phyloP scores from a whole-genome alignment of 352 stramenopile species.

The Phytopythium ostracodes region DNA sequence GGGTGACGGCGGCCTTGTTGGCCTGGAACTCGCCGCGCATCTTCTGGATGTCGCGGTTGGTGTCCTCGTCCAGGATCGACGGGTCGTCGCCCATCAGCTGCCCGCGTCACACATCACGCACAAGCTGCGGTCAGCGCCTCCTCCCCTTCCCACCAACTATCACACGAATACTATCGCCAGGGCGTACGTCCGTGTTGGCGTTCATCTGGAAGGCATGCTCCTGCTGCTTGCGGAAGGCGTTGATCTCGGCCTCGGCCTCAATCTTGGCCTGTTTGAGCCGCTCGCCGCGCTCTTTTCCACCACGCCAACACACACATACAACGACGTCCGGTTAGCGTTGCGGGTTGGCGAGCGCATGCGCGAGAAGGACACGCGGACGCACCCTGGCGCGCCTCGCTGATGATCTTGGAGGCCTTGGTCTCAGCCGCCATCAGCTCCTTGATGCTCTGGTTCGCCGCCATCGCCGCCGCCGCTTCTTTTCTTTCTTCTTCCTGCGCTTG shows the following conservation, averaged over 20 bases:
- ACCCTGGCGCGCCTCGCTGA: constrained; percentile 84
- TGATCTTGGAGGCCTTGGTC: constrained; percentile 89
- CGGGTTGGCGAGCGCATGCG: background rate
- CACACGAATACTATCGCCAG: too few relatives aligned
- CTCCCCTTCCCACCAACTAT: too few relatives aligned
- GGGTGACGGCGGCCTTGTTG: constrained; percentile 69
- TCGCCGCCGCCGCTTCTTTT: constrained; percentile 19
- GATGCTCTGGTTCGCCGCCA: constrained; percentile 86
- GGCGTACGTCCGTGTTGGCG: constrained; percentile 68
- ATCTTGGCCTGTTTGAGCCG: constrained; percentile 87
- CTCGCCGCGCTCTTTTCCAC: constrained; percentile 67
- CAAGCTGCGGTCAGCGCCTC: background rate
- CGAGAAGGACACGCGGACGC: background rate
- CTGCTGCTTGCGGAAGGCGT: constrained; percentile 81
- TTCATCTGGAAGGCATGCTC: constrained; percentile 87
- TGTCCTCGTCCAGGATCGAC: constrained; percentile 75
- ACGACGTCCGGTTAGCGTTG: background rate
- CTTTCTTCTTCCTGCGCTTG: background rate
- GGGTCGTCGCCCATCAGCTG: constrained; percentile 79
- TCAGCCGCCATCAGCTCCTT: constrained; percentile 89
- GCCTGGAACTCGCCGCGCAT: constrained; percentile 63
- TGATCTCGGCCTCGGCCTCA: constrained; percentile 82
- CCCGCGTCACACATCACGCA: background rate
- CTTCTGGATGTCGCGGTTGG: constrained; percentile 73
- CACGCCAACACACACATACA: background rate